Base-by-base conservation (phyloP, 2,329 filamentous ascomycete genomes). In the Chrysoporthe austroafricana region DNA sequence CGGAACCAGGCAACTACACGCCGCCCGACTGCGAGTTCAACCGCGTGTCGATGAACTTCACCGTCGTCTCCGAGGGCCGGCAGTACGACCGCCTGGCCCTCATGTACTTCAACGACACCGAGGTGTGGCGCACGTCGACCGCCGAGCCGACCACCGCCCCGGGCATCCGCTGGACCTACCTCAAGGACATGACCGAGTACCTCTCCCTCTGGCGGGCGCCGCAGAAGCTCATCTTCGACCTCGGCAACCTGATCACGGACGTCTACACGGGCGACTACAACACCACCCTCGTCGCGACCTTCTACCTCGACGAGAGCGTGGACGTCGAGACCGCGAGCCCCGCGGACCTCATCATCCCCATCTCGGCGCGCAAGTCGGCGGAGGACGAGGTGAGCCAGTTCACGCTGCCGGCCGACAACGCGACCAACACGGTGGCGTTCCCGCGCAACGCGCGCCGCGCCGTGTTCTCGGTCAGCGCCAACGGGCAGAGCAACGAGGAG, bases 71-170 rank as follows among this genome's bases (percentile, higher is more conserved):
- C 11, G 81, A 82, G 70, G 93, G 93, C 0, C 84, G 86, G 3
- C 93, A 96, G 73, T 94, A 86, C 77, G 93, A 96, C 76, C 86
- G 92, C 50, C 83, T 95, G 9, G 93, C 88, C 4, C 77, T 90
- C 43, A 89, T 96, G 84, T 96, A 90, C 73, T 82, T 96, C 48
- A 88, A 88, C 52, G 91, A 95, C 76, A 88, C 86, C 11, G 92
- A 96, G 76, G 84, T 96, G n/a, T 96, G 91, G 83, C 84, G 92
- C 34, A 94, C 92, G 1, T 94, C 91, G 5, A 96, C 93, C 0
- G 91, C 92, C 4, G 91, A 96, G 79, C 92, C 93, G 1, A 92
- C 88, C 0, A 71, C 73, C 4, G 73, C 80, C 4, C 84, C 84
- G 32, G 92, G 92, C 7, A 94, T 96, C 70, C 80, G 85, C 57